Evolutionary conservation across 164 flowering plant species (phyloP).

Genomic region (Buxus sempervirens): DNA sequence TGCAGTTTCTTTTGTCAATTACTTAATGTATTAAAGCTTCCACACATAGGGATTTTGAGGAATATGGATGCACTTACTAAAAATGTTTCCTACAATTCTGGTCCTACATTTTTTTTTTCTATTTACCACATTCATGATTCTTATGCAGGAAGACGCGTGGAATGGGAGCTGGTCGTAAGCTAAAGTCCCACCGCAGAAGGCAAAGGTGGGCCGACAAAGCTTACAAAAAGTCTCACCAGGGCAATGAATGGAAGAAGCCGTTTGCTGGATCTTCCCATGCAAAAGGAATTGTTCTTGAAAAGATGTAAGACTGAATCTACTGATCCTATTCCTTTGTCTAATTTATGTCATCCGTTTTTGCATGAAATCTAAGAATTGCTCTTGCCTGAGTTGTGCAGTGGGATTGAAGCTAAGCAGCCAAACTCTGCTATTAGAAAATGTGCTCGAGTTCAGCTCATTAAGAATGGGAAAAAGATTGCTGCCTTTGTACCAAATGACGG

Average conservation of each 20-base stretch:
- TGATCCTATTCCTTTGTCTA: not conserved
- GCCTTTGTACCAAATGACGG: slow-evolving; percentile 69
- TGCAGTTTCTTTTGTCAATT: too few species aligned
- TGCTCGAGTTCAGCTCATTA: slow-evolving; percentile 61
- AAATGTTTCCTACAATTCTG: too few species aligned
- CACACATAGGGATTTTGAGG: too few species aligned
- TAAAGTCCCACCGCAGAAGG: slow-evolving; percentile 46
- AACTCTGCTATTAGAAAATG: slow-evolving; percentile 68
- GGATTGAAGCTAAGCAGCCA: slow-evolving; percentile 70
- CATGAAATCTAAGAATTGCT: not conserved
- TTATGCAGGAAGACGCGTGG: slow-evolving; percentile 56
- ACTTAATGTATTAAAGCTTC: too few species aligned
- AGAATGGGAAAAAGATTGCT: slow-evolving; percentile 68
- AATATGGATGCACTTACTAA: too few species aligned
- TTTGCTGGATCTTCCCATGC: slow-evolving; percentile 73
- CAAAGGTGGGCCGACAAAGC: slow-evolving; percentile 65
- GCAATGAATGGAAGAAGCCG: slow-evolving; percentile 68
- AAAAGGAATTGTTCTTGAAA: slow-evolving; percentile 61
- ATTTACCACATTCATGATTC: not conserved
- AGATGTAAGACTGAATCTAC: slow-evolving; percentile 35
- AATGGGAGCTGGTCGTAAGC: slow-evolving; percentile 67
- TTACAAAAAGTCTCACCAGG: slow-evolving; percentile 60
- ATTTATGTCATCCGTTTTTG: not conserved
- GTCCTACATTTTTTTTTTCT: too few species aligned
- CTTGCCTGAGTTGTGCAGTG: slow-evolving; percentile 27